Evolutionary conservation across 768 basidiomycete genomes (phyloP).

Genomic region (Mrakia hoshinonis): DNA sequence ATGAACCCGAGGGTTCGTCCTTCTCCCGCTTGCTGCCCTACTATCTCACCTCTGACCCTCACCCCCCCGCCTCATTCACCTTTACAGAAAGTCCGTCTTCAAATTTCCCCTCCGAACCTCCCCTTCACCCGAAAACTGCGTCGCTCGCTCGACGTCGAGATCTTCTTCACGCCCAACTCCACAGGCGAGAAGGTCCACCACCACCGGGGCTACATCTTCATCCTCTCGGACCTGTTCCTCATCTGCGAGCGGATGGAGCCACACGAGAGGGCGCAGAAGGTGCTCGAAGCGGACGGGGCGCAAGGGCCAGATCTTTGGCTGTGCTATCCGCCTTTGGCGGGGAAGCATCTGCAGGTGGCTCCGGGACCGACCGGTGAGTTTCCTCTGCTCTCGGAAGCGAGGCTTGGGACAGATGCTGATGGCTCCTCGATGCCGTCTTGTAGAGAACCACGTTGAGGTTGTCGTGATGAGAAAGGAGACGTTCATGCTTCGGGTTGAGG

Average conservation of each 20-base stretch:
- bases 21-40: neutral
- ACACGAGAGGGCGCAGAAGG: constrained; percentile 48
- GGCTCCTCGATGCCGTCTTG: neutral
- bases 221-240: constrained; percentile 87
- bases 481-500: constrained; percentile 57
- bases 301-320: constrained; percentile 74
- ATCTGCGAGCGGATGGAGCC: constrained; percentile 74
- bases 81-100: constrained; percentile 73
- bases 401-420: neutral
- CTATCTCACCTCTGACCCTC: neutral
- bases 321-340: constrained; percentile 87
- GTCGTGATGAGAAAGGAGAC: constrained; percentile 83
- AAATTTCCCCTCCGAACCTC: constrained; percentile 72
- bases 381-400: neutral
- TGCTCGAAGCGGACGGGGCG: constrained; percentile 42
- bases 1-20: constrained; percentile 76
- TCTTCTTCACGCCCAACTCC: constrained; percentile 67
- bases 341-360: constrained; percentile 73
- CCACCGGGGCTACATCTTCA: constrained; percentile 66
- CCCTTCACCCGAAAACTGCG: constrained; percentile 71
- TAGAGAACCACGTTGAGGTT: constrained; percentile 66
- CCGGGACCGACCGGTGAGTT: constrained; percentile 48
- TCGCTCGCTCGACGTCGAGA: constrained; percentile 58
- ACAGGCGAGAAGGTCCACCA: constrained; percentile 67
- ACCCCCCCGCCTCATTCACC: neutral